Evolutionary conservation across 257 asterid species (phyloP).

Genomic region (Solanum bukasovii): DNA sequence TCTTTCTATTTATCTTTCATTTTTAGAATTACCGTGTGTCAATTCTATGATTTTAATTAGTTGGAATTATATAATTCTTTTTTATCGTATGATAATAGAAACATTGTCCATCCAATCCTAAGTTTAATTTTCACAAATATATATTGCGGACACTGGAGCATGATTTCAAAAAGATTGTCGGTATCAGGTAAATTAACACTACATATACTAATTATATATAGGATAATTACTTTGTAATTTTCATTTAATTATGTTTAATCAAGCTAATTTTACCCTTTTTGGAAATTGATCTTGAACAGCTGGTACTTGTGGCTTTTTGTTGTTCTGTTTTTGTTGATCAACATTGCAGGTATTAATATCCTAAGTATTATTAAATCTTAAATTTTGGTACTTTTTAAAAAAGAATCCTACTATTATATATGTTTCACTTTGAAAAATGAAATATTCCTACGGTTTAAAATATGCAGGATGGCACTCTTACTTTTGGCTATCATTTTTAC

Average conservation of each 20-base stretch:
- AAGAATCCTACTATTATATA: too few species aligned
- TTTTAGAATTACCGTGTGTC: not conserved
- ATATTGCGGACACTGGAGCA: slow-evolving; percentile 66
- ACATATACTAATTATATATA: not conserved
- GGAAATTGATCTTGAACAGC: slow-evolving; percentile 33
- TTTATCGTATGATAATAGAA: slow-evolving; percentile 20
- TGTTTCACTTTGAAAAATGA: not conserved
- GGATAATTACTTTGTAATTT: not conserved
- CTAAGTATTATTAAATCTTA: not conserved
- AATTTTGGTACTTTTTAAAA: too few species aligned
- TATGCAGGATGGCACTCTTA: slow-evolving; percentile 87
- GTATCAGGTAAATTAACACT: slow-evolving; percentile 49
- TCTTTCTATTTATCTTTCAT: not conserved
- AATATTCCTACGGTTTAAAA: not conserved
- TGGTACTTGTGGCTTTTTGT: slow-evolving; percentile 92
- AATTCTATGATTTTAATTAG: not conserved
- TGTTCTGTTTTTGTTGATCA: slow-evolving; percentile 61
- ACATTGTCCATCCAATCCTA: slow-evolving; percentile 42
- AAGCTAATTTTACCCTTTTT: not conserved
- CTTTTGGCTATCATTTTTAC: slow-evolving; percentile 87
- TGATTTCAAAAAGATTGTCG: slow-evolving; percentile 74
- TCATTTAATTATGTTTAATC: not conserved
- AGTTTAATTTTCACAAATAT: slow-evolving; percentile 60
- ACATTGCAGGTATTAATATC: slow-evolving; percentile 55
- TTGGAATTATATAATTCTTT: not conserved